phyloP scores from a whole-genome alignment of 345 rosid genomes.

The Citrus medica region DNA sequence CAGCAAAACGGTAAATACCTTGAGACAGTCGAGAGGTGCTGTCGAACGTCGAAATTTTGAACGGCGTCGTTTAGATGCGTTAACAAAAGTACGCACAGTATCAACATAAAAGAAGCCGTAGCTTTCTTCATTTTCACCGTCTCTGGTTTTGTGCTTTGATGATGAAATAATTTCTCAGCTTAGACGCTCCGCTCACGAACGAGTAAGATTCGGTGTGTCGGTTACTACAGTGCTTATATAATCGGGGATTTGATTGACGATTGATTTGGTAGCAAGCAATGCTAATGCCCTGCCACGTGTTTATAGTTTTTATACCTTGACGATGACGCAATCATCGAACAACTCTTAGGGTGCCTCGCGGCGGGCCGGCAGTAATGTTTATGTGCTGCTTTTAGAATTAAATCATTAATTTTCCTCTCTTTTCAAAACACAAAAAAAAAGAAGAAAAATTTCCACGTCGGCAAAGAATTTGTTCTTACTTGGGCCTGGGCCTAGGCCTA shows the following conservation, averaged over 20 bases:
- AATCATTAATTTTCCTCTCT: too few relatives aligned
- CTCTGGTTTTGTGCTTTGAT: background rate
- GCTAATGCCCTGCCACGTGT: background rate
- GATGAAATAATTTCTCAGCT: background rate
- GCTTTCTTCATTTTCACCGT: background rate
- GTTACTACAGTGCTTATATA: background rate
- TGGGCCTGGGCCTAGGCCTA: background rate
- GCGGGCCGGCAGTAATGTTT: background rate
- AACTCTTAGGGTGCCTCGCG: background rate
- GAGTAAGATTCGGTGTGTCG: background rate
- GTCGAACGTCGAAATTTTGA: conserved; percentile 63
- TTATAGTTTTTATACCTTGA: background rate
- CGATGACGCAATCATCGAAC: background rate
- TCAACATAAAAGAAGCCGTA: conserved; percentile 13
- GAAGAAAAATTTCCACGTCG: background rate
- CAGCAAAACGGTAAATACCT: conserved; percentile 32
- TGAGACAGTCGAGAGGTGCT: conserved; percentile 63
- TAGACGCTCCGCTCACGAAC: background rate
- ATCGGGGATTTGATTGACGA: background rate
- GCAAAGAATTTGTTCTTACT: background rate
- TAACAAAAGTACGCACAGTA: conserved; percentile 17
- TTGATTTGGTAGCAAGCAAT: background rate
- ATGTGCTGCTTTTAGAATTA: too few relatives aligned
- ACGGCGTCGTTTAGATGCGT: conserved; percentile 37
- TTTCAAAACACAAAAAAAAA: rapidly evolving